Evolutionary conservation across 176 grass and related monocot species (phyloP).

Genomic region (Triticum monococcum): DNA sequence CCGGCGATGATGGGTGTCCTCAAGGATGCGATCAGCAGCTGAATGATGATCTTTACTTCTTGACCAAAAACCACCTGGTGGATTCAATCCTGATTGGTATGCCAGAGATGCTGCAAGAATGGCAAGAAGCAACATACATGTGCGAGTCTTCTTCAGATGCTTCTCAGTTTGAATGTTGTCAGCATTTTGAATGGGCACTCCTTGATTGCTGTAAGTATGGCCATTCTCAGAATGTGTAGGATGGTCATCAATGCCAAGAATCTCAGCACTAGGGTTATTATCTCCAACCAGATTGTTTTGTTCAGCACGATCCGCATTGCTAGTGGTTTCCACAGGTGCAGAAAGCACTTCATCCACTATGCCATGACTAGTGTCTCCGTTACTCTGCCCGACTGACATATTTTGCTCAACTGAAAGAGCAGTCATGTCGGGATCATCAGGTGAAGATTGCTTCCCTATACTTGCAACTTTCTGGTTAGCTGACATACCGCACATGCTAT

Average conservation of each 20-base stretch:
- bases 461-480: neutral
- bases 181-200: neutral
- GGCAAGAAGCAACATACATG: slow-evolving; percentile 35
- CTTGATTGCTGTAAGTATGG: neutral
- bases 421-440: neutral
- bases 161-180: neutral
- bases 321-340: neutral
- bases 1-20: slow-evolving; percentile 30
- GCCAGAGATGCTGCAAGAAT: slow-evolving; percentile 47
- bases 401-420: neutral
- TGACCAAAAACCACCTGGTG: slow-evolving; percentile 52
- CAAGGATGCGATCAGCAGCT: slow-evolving; percentile 32
- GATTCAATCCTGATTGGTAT: slow-evolving; percentile 49
- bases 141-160: slow-evolving; percentile 37
- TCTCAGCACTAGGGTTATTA: neutral
- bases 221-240: neutral
- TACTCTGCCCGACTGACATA: neutral
- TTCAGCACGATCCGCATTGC: neutral
- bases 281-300: neutral
- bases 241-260: neutral
- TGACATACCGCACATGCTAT: neutral
- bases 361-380: neutral
- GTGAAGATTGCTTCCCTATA: neutral
- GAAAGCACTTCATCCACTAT: neutral
- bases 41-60: neutral